phyloP scores from a whole-genome alignment of 78 protist species.

The Diacronema lutheri region DNA sequence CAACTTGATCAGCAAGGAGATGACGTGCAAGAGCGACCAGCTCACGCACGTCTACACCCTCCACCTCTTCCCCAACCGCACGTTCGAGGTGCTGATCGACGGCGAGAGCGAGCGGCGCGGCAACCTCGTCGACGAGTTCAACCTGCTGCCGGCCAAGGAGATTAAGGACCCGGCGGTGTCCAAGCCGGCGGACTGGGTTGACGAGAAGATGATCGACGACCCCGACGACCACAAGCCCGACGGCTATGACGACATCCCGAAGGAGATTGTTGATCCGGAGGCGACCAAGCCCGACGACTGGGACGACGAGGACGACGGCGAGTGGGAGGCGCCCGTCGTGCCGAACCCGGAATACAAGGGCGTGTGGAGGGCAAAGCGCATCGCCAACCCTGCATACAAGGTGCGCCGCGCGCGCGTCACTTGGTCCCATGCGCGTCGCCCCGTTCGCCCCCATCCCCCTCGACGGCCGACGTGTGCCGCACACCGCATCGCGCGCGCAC shows the following conservation, averaged over 20 bases:
- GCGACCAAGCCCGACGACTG: constrained; percentile 83
- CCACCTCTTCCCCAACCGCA: constrained; percentile 86
- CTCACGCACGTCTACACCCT: constrained; percentile 97
- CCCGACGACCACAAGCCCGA: constrained; percentile 90
- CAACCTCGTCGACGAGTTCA: constrained; percentile 80
- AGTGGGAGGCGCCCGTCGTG: constrained; percentile 93
- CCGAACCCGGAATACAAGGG: constrained; percentile 62
- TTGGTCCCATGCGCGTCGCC: too few relatives aligned
- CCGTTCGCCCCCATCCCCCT: too few relatives aligned
- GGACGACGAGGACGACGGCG: constrained; percentile 98
- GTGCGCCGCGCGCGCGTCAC: neutral
- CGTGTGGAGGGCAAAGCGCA: constrained; percentile 42
- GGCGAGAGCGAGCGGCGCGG: constrained; percentile 80
- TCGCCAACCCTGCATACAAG: constrained; percentile 54
- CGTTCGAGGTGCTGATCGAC: constrained; percentile 89
- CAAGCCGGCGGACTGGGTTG: constrained; percentile 88
- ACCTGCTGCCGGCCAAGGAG: constrained; percentile 72
- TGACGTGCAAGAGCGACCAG: constrained; percentile 68
- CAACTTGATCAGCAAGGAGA: constrained; percentile 68
- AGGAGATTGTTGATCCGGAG: neutral
- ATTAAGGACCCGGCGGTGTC: constrained; percentile 84
- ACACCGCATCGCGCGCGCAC: too few relatives aligned
- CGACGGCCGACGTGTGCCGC: too few relatives aligned
- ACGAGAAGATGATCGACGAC: constrained; percentile 81
- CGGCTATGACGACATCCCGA: constrained; percentile 43